Conservation (phyloP, 2,329 filamentous ascomycete genomes). For the Arthrobotrys iridis region DNA sequence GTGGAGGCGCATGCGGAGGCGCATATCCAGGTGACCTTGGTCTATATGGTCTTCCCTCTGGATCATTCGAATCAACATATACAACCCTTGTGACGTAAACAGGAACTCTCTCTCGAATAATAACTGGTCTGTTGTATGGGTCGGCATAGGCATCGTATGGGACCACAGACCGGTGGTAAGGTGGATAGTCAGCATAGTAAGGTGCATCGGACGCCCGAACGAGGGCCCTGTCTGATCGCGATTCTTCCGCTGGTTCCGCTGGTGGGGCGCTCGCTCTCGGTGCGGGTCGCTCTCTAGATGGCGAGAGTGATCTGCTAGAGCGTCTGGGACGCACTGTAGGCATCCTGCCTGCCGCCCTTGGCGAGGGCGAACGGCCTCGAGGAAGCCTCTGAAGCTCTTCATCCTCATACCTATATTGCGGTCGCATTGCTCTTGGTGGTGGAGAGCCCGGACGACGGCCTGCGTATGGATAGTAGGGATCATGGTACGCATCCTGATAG, state of each 20-base stretch:
- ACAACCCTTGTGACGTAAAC: constrained; percentile 39
- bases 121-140: constrained; percentile 28
- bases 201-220: constrained; percentile 31
- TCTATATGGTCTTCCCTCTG: constrained; percentile 38
- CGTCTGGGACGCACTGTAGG: constrained; percentile 32
- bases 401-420: constrained; percentile 45
- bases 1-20: constrained; percentile 10
- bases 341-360: constrained; percentile 19
- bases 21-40: constrained; percentile 30
- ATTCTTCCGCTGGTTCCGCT: constrained; percentile 27
- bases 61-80: constrained; percentile 43
- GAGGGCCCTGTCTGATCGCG: constrained; percentile 26
- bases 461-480: constrained; percentile 38
- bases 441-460: constrained; percentile 25
- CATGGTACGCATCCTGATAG: constrained; percentile 46
- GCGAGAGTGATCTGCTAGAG: constrained; percentile 43
- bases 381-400: constrained; percentile 30
- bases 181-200: constrained; percentile 46
- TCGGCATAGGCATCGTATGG: constrained; percentile 39
- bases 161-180: constrained; percentile 21
- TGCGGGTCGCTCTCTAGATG: constrained; percentile 30
- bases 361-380: constrained; percentile 43
- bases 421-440: constrained; percentile 1
- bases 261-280: constrained; percentile 21
- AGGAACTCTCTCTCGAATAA: constrained; percentile 36